Evolutionary conservation across 306 rosid genomes (phyloP), one percentile per base, ranked within the genome.

Genomic region (Arachis stenosperma): DNA sequence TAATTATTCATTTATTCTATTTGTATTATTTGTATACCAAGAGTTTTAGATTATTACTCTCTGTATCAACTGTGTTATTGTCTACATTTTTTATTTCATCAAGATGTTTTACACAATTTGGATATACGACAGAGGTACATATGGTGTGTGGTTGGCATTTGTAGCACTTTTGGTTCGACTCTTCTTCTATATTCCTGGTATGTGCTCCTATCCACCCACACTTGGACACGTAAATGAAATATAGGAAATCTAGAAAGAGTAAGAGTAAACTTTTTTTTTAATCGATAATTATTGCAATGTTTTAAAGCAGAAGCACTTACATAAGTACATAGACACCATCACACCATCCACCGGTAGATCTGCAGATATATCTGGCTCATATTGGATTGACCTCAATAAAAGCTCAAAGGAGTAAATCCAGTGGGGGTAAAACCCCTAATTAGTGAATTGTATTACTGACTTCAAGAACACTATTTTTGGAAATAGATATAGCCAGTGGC

Each of bases 141-240:
- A 91, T 79, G 99, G 99, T 30, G 4, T 77, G 57, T 94, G 99
- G 97, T 33, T 84, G 22, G 97, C 97, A 47, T 94, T 94, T 81
- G 61, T 91, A 73, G 96, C 97, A 58, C 90, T 94, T 75, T 65
- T 91, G 10, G 87, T 90, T 68, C 96, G 99, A 14, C 93, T 90
- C 58, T 94, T 91, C 85, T 84, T 84, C 88, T 74, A 56, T 37
- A 84, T 90, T 80, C 84, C 84, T 40, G 84, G 84, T 80, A 75
- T 56, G 69, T 39, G 50, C 73, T 74, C 41, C 46, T 61, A 62
- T 6, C 46, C 9, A 42, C 37, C 4, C 48, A 65, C 40, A 36
- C 43, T 11, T 5, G 12, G 30, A 57, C 36, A 44, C 48, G 8
- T 22, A 33, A 33, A 33, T 65, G 42, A 50, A 65, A 40, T 67